Percentiles rank a stretch among this genome's conserved stretches.
These are phyloP conservation scores for Protomyces pachydermus DNA, from an alignment of 1,139 yeast genomes.

Conservation along the genomic window DNA sequence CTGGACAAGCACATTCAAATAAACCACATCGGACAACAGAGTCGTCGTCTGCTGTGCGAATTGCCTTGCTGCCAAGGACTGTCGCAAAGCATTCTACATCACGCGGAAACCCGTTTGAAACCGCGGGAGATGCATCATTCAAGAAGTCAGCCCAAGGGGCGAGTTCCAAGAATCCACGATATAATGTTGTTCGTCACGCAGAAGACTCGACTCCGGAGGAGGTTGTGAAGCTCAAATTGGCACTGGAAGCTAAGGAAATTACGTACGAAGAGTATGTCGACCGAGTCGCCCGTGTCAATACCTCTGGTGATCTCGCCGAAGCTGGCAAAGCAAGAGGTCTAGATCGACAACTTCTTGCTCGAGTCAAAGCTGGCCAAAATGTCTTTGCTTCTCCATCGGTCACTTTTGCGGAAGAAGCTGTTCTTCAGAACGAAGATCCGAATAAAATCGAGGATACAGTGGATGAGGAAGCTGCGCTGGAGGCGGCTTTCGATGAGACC, in stretches of 20 bases:
- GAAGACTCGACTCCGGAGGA: background rate
- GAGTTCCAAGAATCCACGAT: too few relatives aligned
- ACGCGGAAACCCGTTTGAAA: background rate
- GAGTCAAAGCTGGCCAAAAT: slow-evolving; percentile 25
- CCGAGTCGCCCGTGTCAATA: slow-evolving; percentile 2
- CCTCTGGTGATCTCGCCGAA: slow-evolving; percentile 22
- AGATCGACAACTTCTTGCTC: slow-evolving; percentile 25
- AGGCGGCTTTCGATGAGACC: background rate
- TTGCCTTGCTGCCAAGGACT: background rate
- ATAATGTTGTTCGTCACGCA: background rate
- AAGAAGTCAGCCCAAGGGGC: too few relatives aligned
- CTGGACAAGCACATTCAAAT: background rate
- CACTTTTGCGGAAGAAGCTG: background rate
- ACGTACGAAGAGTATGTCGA: slow-evolving; percentile 26
- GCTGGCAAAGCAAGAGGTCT: slow-evolving; percentile 28
- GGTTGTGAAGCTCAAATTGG: slow-evolving; percentile 2
- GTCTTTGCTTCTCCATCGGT: background rate
- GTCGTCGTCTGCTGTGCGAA: too few relatives aligned
- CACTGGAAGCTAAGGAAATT: slow-evolving; percentile 15
- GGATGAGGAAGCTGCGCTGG: background rate
- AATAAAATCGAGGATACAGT: background rate
- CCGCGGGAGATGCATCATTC: background rate
- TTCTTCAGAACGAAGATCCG: background rate
- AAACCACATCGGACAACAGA: too few relatives aligned
- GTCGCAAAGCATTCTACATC: background rate